Conservation (phyloP, 1,284 basidiomycete genomes). For the Pseudozyma sp. region DNA sequence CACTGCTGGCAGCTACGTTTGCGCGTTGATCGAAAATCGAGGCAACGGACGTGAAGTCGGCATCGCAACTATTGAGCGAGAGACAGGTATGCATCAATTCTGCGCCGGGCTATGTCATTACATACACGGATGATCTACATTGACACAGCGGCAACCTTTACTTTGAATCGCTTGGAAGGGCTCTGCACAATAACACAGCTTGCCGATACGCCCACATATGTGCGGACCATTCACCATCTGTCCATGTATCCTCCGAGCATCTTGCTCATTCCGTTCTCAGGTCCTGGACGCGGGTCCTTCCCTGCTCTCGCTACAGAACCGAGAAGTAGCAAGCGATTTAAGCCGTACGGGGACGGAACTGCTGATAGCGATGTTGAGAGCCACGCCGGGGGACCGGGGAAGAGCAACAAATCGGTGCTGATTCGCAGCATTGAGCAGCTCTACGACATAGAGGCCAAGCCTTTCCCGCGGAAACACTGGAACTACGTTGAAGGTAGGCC, state of each 20-base stretch:
- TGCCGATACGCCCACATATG: slow-evolving; percentile 74
- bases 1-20: slow-evolving; percentile 37
- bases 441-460: slow-evolving; percentile 75
- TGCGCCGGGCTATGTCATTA: not conserved
- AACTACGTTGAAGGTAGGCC: slow-evolving; percentile 78
- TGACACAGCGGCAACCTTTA: not conserved
- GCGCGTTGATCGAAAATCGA: slow-evolving; percentile 51
- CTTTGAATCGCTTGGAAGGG: slow-evolving; percentile 61
- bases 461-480: slow-evolving; percentile 82
- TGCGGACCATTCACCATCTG: slow-evolving; percentile 87
- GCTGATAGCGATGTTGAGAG: not conserved
- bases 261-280: slow-evolving; percentile 71
- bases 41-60: slow-evolving; percentile 83
- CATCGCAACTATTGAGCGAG: slow-evolving; percentile 82
- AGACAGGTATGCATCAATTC: slow-evolving; percentile 74
- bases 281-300: not conserved
- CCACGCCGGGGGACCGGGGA: not conserved
- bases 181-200: slow-evolving; percentile 70
- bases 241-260: slow-evolving; percentile 78
- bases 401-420: slow-evolving; percentile 68
- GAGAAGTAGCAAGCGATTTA: slow-evolving; percentile 11
- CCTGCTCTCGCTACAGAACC: not conserved
- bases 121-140: not conserved
- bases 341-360: not conserved
- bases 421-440: slow-evolving; percentile 81